Evolutionary conservation across 164 flowering plant species (phyloP).

Genomic region (Paratinospora sagittata): DNA sequence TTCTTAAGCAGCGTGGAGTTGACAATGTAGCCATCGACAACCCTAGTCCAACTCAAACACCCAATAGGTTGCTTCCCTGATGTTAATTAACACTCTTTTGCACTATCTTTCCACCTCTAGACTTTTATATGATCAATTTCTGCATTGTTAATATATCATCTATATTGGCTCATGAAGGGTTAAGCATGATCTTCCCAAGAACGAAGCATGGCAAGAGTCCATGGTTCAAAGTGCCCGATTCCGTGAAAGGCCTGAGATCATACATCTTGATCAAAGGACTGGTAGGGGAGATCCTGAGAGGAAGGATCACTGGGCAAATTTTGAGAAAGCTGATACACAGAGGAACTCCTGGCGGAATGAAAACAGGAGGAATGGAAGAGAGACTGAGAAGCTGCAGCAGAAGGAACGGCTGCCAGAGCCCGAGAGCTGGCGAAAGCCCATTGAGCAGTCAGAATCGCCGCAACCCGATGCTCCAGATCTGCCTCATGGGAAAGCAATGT

Average conservation of each 20-base stretch:
- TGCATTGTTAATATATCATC: neutral
- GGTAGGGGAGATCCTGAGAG: conserved; percentile 36
- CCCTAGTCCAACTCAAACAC: conserved; percentile 33
- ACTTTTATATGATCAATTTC: neutral
- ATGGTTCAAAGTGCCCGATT: conserved; percentile 19
- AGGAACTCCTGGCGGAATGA: conserved; percentile 61
- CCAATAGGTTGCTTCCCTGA: conserved; percentile 39
- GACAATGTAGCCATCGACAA: conserved; percentile 42
- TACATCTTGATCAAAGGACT: conserved; percentile 35
- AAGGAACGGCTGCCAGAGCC: conserved; percentile 63
- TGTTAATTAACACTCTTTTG: neutral
- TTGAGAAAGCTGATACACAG: conserved; percentile 41
- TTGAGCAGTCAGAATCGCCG: conserved; percentile 39
- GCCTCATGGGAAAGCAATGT: conserved; percentile 15
- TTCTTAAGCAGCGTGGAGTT: conserved; percentile 73
- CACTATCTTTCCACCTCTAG: neutral
- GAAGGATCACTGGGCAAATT: conserved; percentile 38
- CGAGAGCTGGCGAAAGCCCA: conserved; percentile 81
- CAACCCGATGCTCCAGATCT: conserved; percentile 20
- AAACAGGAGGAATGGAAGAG: conserved; percentile 36
- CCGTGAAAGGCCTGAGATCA: conserved; percentile 37
- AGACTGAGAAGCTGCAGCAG: conserved; percentile 46
- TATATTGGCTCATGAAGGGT: conserved; percentile 29
- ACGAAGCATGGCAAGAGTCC: conserved; percentile 31
- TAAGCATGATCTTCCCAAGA: conserved; percentile 32